Base-by-base conservation (phyloP, 345 rosid genomes). In the Conringia planisiliqua region DNA sequence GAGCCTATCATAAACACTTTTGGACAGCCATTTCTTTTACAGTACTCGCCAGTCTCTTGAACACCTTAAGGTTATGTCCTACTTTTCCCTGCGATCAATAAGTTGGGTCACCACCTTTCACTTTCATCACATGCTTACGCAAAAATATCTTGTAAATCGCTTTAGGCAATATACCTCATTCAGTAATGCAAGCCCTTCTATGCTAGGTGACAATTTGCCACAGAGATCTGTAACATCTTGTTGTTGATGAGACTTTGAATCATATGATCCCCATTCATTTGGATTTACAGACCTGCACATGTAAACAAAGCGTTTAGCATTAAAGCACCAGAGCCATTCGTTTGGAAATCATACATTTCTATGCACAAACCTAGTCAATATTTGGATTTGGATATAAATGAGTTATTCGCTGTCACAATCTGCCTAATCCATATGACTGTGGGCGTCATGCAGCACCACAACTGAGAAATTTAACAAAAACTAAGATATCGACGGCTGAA, bases 151-250 rank as follows among this genome's bases (percentile, higher is more conserved):
- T 35, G 46, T 8, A 44, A 9, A 62, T 26, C 35, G 2, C 47
- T 27, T 27, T 35, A 20, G 51, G 71, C 46, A 73, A 61, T 61
- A 62, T 56, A 43, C 98, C 97, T 95, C 97, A 46, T 82, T 89
- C 27, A 92, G 84, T 76, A 85, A 78, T 68, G 85, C 93, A 18
- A 95, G 97, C 66, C 89, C 88, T 76, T 95, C 99, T 62, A 89
- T 82, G 35, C 83, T 81, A 56, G 96, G 85, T 74, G 88, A 78
- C 66, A 95, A 73, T 68, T 83, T 86, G 75, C 84, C 88, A 48
- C 89, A 85, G 50, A 92, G 75, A 44, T 72, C 66, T 63, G 86
- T 70, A 22, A 79, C 43, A 44, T 85, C 92, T 20, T 83, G 82
- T 65, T 72, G 85, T 3, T 20, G 42, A 67, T 86, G 86, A 3